Conservation (phyloP, 805 yeast species). For the Babjeviella inositovora region DNA sequence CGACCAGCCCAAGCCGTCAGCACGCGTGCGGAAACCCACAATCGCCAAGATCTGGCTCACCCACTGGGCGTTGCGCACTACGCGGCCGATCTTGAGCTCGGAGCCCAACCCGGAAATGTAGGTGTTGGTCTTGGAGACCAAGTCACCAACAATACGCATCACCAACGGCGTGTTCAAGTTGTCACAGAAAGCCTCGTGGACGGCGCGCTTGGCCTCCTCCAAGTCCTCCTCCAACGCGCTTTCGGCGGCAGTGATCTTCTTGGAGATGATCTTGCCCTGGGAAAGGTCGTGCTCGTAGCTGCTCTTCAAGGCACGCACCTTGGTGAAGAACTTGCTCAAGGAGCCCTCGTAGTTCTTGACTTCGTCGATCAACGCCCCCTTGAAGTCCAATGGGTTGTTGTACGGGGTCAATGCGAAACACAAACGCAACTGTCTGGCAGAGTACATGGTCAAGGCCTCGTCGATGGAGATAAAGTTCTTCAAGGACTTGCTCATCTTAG, state of each 20-base stretch:
- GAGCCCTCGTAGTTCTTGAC: constrained; percentile 65
- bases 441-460: constrained; percentile 61
- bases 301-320: constrained; percentile 62
- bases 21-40: constrained; percentile 62
- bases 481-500: constrained; percentile 90
- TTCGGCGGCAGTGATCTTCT: constrained; percentile 42
- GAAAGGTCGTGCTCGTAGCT: constrained; percentile 41
- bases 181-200: constrained; percentile 76
- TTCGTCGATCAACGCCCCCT: constrained; percentile 62
- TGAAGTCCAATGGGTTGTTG: constrained; percentile 88
- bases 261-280: constrained; percentile 36
- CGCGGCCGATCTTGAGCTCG: constrained; percentile 45
- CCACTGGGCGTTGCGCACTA: constrained; percentile 49
- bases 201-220: constrained; percentile 31
- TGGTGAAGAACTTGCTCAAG: constrained; percentile 70
- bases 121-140: constrained; percentile 56
- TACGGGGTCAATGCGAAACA: constrained; percentile 86
- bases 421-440: constrained; percentile 74
- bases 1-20: constrained; percentile 73
- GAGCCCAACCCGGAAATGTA: constrained; percentile 44
- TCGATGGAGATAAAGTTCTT: constrained; percentile 92
- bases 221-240: constrained; percentile 36
- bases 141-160: constrained; percentile 43
- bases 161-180: constrained; percentile 72
- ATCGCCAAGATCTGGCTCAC: constrained; percentile 54